A percentile compares a stretch with the other conserved stretches of the same genome.
These are phyloP conservation scores for Centaurea solstitialis DNA, from an alignment of 129 eudicot species.

Conservation along the genomic window DNA sequence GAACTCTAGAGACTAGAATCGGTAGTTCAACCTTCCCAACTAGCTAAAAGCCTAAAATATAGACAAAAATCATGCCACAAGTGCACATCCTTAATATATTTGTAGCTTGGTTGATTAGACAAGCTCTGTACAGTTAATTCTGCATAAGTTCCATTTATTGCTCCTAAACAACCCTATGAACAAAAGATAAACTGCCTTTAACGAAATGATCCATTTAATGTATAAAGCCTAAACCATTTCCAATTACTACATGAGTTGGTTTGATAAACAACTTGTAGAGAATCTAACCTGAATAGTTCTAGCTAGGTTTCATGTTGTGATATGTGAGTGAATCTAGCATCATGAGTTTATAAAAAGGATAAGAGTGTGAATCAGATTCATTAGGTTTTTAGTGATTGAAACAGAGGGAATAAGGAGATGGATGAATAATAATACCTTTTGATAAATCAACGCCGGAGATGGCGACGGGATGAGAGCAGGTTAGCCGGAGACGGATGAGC, in stretches of 20 bases:
- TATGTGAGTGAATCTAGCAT: neutral
- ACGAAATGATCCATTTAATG: neutral
- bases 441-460: too few relatives aligned
- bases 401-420: too few relatives aligned
- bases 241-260: neutral
- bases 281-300: neutral
- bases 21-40: neutral
- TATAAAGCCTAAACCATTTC: neutral
- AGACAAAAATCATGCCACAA: neutral
- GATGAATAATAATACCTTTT: too few relatives aligned
- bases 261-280: neutral
- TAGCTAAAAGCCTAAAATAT: neutral
- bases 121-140: neutral
- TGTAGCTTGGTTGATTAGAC: neutral
- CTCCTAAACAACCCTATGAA: neutral
- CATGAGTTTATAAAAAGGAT: neutral
- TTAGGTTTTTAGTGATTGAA: neutral
- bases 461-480: too few relatives aligned
- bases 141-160: neutral
- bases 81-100: neutral
- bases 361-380: neutral
- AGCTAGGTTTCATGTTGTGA: neutral
- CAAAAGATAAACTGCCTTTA: neutral
- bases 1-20: neutral
- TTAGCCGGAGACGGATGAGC: too few relatives aligned